phyloP scores from a whole-genome alignment of 139 green algal species.

The Coccomyxa sp. region DNA sequence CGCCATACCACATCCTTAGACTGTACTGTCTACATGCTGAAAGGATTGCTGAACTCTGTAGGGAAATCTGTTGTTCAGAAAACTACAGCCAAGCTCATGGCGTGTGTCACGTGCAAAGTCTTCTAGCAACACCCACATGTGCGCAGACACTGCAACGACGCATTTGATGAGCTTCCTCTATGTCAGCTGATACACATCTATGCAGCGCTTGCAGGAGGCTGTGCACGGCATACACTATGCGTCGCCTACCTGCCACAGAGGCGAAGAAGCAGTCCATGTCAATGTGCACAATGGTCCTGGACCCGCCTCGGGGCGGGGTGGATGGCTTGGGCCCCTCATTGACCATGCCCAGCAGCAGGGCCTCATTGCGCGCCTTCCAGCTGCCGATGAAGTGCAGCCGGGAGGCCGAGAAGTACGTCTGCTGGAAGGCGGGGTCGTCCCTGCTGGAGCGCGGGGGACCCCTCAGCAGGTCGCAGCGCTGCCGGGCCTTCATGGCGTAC shows the following conservation, averaged over 20 bases:
- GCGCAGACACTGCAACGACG: no score
- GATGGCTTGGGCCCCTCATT: not conserved
- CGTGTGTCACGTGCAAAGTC: no score
- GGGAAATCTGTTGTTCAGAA: no score
- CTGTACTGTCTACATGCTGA: not conserved
- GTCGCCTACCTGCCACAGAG: conserved; percentile 43
- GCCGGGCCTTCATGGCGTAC: conserved; percentile 45
- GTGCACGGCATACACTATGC: not conserved
- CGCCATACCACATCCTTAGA: not conserved
- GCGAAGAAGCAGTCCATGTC: conserved; percentile 99
- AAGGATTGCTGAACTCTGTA: no score
- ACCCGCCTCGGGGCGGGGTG: not conserved
- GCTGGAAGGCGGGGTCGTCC: conserved; percentile 77
- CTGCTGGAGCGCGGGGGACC: conserved; percentile 35
- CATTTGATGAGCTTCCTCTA: not conserved
- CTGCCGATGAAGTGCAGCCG: conserved; percentile 83
- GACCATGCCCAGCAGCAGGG: not conserved
- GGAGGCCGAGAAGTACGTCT: conserved; percentile 64
- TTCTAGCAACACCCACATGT: no score
- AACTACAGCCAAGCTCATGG: no score
- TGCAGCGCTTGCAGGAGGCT: not conserved
- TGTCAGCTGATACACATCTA: not conserved
- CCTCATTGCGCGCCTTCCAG: conserved; percentile 60
- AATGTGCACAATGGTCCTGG: conserved; percentile 78
- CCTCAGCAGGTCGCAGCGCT: conserved; percentile 59